Evolutionary conservation across 768 basidiomycete genomes (phyloP), one percentile per base, ranked within the genome.

Genomic region (Amylocystis lapponica): DNA sequence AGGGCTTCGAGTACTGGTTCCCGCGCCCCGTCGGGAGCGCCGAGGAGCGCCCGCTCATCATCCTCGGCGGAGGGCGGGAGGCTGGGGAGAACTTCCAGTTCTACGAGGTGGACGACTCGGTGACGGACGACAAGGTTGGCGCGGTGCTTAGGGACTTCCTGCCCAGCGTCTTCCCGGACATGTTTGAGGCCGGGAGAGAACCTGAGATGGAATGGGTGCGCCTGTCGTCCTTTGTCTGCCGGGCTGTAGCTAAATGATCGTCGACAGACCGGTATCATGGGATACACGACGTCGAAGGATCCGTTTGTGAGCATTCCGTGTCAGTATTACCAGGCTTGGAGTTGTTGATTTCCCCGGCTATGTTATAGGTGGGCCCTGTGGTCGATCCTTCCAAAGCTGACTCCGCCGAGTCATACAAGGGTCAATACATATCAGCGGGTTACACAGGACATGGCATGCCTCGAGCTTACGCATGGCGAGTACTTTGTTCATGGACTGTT

Each of bases 391-490:
- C 49, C 1, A 41, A 45, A 7, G 40, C 39, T 9, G 37, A 30
- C 2, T 45, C 59, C n/a, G 43, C 39, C 4, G 53, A 56, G 5
- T 43, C 53, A 1, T 71, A 69, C 44, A 52, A 68, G 6, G 82
- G 83, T 0, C 86, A 88, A 48, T 88, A 77, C 54, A 77, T 89
- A 12, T 67, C 79, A 6, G 86, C 80, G 0, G 87, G 86, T 3
- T 88, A 77, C 52, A 70, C 76, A 0, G 87, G 87, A 1, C 87
- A 89, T 49, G 88, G 87, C 0, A 89, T 90, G 85, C 78, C 86
- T 4, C 76, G 83, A 4, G 77, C 82, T 0, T 87, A 74, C 58
- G 78, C 74, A 23, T 86, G 84, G 86, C 83, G 51, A 32, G 72
- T 45, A 13, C 25, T 16, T 19, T 54, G 4, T 25, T 35, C 46